Conservation (phyloP, 2,329 filamentous ascomycete species). For the Arthrobotrys sphaeroides region DNA sequence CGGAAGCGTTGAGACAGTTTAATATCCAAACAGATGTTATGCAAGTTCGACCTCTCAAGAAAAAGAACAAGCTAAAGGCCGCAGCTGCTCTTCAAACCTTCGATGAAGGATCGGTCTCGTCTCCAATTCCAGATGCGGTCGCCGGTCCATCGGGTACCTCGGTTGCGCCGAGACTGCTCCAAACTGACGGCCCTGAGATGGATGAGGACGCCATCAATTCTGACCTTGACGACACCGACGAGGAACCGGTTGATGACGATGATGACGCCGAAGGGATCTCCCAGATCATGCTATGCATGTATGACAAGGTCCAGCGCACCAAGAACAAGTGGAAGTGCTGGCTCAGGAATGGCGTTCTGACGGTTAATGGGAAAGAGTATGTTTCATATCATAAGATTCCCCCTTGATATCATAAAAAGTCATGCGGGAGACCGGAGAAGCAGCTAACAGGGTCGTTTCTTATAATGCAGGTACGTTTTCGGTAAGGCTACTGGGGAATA, state of each 20-base stretch:
- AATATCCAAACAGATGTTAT: conserved; percentile 37
- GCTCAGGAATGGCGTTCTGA: conserved; percentile 94
- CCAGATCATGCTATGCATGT: conserved; percentile 97
- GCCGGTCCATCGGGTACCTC: conserved; percentile 44
- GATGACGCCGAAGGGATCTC: conserved; percentile 87
- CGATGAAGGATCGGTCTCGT: not conserved
- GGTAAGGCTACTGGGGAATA: conserved; percentile 98
- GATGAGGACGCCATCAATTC: conserved; percentile 98
- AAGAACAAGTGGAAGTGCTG: conserved; percentile 99
- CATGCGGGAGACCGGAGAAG: not conserved
- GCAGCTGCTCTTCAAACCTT: not conserved
- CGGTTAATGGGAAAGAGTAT: conserved; percentile 88
- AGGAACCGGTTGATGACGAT: conserved; percentile 77
- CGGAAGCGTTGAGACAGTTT: conserved; percentile 40
- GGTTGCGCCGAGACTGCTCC: conserved; percentile 59
- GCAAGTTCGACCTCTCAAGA: conserved; percentile 37
- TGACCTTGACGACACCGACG: conserved; percentile 93
- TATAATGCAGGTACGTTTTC: conserved; percentile 78
- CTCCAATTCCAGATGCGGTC: not conserved
- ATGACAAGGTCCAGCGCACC: conserved; percentile 97
- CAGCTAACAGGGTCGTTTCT: conserved; percentile 55
- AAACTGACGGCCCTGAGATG: conserved; percentile 70
- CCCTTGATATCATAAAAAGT: not conserved
- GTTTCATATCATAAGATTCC: conserved; percentile 58
- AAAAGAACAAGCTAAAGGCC: conserved; percentile 38